Evolutionary conservation across 768 basidiomycete genomes (phyloP).

Genomic region (Hemileccinum rubropunctum): DNA sequence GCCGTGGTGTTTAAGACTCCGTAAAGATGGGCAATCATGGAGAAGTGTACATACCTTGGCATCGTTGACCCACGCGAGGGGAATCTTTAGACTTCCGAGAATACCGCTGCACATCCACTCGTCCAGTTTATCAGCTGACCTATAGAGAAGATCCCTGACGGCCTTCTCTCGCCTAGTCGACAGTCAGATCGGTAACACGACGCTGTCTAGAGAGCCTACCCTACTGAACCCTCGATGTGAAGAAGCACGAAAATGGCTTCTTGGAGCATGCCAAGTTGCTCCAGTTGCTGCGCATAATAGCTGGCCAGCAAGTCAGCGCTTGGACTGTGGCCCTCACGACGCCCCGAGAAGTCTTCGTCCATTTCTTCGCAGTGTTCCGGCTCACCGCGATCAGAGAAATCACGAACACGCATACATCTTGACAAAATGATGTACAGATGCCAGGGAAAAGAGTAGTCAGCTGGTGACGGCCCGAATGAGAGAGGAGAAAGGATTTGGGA

Average conservation of each 20-base stretch:
- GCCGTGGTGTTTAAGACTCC: conserved; percentile 3
- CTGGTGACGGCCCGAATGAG: conserved; percentile 69
- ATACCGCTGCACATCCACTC: conserved; percentile 73
- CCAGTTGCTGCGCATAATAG: conserved; percentile 85
- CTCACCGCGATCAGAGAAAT: conserved; percentile 80
- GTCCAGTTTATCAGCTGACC: conserved; percentile 63
- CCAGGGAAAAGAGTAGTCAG: conserved; percentile 88
- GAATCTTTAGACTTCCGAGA: conserved; percentile 76
- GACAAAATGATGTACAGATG: conserved; percentile 89
- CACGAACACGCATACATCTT: conserved; percentile 75
- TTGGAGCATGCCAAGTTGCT: conserved; percentile 74
- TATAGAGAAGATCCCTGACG: conserved; percentile 74
- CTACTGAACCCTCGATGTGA: conserved; percentile 76
- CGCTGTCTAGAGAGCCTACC: conserved; percentile 47
- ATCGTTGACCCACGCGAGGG: conserved; percentile 84
- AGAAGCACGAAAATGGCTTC: conserved; percentile 88
- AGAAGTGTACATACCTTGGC: conserved; percentile 59
- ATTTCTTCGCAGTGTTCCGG: conserved; percentile 36
- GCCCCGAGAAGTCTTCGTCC: conserved; percentile 42
- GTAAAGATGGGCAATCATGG: background rate
- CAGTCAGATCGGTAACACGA: conserved; percentile 5
- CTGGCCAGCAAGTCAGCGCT: conserved; percentile 81
- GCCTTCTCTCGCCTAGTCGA: conserved; percentile 72
- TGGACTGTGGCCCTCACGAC: conserved; percentile 73
- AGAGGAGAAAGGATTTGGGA: conserved; percentile 69